Conservation (phyloP, 2,329 filamentous ascomycete genomes). For the Diaporthe vaccinii region DNA sequence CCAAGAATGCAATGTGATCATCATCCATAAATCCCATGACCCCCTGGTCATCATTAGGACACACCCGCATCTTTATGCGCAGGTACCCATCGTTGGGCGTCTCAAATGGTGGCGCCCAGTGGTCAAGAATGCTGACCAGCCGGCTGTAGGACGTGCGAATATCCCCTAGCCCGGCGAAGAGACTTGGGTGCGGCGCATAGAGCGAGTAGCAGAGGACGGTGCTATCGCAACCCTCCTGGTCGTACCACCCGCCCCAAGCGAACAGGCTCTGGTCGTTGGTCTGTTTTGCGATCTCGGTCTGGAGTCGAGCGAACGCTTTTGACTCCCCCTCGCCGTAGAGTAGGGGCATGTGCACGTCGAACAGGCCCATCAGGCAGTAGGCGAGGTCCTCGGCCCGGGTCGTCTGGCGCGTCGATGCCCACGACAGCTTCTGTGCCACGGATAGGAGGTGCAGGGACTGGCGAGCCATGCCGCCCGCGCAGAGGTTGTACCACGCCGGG, state of each 20-base stretch:
- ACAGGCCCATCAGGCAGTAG: conserved; percentile 49
- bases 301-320: conserved; percentile 46
- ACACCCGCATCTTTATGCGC: conserved; percentile 36
- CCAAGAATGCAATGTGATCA: conserved; percentile 36
- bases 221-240: conserved; percentile 2
- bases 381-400: conserved; percentile 47
- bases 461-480: conserved; percentile 31
- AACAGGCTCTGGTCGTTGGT: conserved; percentile 46
- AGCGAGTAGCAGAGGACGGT: conserved; percentile 32
- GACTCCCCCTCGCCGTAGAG: conserved; percentile 47
- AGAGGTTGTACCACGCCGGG: conserved; percentile 38
- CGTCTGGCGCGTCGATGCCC: conserved; percentile 45
- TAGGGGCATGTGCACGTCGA: conserved; percentile 48
- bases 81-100: conserved; percentile 37
- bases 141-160: conserved; percentile 17
- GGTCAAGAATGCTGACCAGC: conserved; percentile 29
- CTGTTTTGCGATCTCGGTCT: conserved; percentile 44
- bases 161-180: conserved; percentile 23
- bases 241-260: conserved; percentile 42
- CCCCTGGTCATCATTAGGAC: conserved; percentile 19
- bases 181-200: conserved; percentile 6
- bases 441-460: conserved; percentile 37
- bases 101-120: conserved; percentile 38
- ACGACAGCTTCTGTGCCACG: conserved; percentile 47
- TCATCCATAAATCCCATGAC: conserved; percentile 36